These are phyloP conservation scores for Jimgerdemannia flammicorona DNA, from an alignment of 192 early-diverging fungal species.

Conservation along the genomic window DNA sequence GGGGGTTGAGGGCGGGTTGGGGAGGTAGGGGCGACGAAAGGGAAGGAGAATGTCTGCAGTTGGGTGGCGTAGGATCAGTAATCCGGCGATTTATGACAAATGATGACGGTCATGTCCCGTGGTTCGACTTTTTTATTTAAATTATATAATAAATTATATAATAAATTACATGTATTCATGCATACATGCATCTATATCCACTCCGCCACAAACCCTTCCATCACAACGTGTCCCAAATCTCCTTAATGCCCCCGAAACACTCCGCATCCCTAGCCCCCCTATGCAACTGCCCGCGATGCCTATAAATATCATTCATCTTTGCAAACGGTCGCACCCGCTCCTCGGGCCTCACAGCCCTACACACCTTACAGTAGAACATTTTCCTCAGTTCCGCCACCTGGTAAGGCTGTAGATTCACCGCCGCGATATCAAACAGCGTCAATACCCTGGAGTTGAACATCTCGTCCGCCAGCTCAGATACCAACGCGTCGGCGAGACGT, in stretches of 20 bases:
- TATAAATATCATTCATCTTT: not conserved
- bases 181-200: too few species aligned
- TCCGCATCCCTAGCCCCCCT: not conserved
- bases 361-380: not conserved
- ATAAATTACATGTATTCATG: too few species aligned
- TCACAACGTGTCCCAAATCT: not conserved
- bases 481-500: not conserved
- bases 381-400: not conserved
- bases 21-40: too few species aligned
- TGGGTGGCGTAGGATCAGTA: too few species aligned
- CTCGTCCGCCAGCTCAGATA: not conserved
- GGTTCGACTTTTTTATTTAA: too few species aligned
- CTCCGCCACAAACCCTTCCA: not conserved
- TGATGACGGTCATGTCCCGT: too few species aligned
- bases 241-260: not conserved
- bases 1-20: too few species aligned
- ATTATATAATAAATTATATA: too few species aligned
- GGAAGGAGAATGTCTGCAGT: too few species aligned
- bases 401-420: not conserved
- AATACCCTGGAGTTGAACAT: not conserved
- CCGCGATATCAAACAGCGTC: not conserved
- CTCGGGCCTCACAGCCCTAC: not conserved
- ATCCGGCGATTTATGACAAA: too few species aligned
- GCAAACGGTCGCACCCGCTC: not conserved
- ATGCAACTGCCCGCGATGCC: not conserved